These are phyloP conservation scores for Golubevia sp. DNA, from an alignment of 1,284 basidiomycete species.

Conservation along the genomic window DNA sequence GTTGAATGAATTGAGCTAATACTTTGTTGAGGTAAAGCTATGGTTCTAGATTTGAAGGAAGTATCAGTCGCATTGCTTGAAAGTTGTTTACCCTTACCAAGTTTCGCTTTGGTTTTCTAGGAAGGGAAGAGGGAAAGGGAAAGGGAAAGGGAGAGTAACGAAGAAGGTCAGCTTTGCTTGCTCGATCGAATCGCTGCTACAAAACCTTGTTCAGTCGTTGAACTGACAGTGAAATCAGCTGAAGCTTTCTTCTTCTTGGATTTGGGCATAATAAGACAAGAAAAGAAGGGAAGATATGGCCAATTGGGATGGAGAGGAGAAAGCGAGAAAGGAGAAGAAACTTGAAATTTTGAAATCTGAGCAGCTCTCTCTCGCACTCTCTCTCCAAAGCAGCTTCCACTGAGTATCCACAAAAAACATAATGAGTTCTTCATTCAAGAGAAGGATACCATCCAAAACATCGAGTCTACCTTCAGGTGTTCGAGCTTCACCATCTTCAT, in stretches of 20 bases:
- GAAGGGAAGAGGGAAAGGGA: not conserved
- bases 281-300: too few species aligned
- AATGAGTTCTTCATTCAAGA: constrained; percentile 48
- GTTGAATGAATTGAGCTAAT: constrained; percentile 16
- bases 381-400: too few species aligned
- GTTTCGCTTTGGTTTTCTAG: constrained; percentile 92
- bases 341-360: too few species aligned
- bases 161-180: not conserved
- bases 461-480: constrained; percentile 25
- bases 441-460: constrained; percentile 14
- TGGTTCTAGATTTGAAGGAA: constrained; percentile 82
- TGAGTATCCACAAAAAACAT: too few species aligned
- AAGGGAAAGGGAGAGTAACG: not conserved
- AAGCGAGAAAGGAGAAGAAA: too few species aligned
- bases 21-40: constrained; percentile 39
- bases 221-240: not conserved
- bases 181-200: too few species aligned
- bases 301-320: too few species aligned
- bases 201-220: too few species aligned
- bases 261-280: not conserved
- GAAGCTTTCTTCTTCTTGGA: not conserved
- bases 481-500: constrained; percentile 36
- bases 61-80: constrained; percentile 88
- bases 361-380: too few species aligned
- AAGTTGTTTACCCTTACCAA: constrained; percentile 87